A percentile compares a stretch with the other conserved stretches of the same genome.
Conservation (phyloP, 495 filamentous ascomycete genomes). For the Aspergillus nidulans region DNA sequence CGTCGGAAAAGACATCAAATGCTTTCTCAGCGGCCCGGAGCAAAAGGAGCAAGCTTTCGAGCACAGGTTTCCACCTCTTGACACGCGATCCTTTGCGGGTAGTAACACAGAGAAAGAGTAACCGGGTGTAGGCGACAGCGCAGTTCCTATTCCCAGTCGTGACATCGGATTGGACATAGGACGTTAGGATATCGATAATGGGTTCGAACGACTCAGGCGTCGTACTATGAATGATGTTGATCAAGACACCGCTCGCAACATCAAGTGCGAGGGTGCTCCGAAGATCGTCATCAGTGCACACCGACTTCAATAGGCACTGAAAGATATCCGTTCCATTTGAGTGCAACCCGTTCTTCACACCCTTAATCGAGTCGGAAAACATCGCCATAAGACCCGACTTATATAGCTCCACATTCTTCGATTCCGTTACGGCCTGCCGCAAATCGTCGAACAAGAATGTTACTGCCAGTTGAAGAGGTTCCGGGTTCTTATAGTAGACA, state of each 20-base stretch:
- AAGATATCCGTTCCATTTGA: slow-evolving; percentile 74
- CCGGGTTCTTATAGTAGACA: slow-evolving; percentile 63
- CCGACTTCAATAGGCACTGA: slow-evolving; percentile 50
- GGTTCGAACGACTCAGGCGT: slow-evolving; percentile 59
- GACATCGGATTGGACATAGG: slow-evolving; percentile 39
- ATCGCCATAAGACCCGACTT: slow-evolving; percentile 85
- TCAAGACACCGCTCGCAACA: slow-evolving; percentile 67
- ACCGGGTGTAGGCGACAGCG: slow-evolving; percentile 49
- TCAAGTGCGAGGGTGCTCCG: slow-evolving; percentile 48
- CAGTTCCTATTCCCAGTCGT: slow-evolving; percentile 32
- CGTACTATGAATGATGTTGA: slow-evolving; percentile 77
- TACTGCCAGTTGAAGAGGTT: slow-evolving; percentile 63
- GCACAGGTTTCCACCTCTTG: slow-evolving; percentile 62
- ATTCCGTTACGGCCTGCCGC: slow-evolving; percentile 43
- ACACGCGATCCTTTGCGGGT: slow-evolving; percentile 77
- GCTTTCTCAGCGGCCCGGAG: slow-evolving; percentile 42
- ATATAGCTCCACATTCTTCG: slow-evolving; percentile 53
- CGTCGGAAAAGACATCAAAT: slow-evolving; percentile 37
- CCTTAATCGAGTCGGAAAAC: slow-evolving; percentile 83
- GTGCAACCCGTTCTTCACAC: slow-evolving; percentile 72
- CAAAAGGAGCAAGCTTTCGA: slow-evolving; percentile 52
- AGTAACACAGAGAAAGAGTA: slow-evolving; percentile 64
- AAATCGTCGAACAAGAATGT: slow-evolving; percentile 66
- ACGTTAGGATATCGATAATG: slow-evolving; percentile 53
- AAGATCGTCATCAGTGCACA: slow-evolving; percentile 48